phyloP scores from a whole-genome alignment of 768 basidiomycete genomes.

The Dioszegia crocea region DNA sequence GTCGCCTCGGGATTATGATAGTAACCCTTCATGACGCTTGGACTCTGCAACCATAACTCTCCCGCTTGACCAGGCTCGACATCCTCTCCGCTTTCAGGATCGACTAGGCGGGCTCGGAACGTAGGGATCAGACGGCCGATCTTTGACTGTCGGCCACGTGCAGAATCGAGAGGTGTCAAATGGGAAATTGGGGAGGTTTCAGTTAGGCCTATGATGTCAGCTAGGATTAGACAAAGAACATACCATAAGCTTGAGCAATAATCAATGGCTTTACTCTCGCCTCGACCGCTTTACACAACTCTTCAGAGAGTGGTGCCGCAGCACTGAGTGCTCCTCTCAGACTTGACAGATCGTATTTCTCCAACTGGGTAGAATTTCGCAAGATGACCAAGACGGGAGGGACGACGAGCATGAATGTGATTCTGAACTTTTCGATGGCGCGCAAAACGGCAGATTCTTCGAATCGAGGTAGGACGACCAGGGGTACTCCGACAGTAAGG shows the following conservation, averaged over 20 bases:
- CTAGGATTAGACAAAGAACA: neutral
- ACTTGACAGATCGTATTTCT: constrained; percentile 64
- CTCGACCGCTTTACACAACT: constrained; percentile 57
- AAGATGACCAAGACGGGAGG: constrained; percentile 78
- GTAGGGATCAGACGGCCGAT: constrained; percentile 69
- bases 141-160: constrained; percentile 48
- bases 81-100: constrained; percentile 58
- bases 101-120: constrained; percentile 67
- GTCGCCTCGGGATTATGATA: constrained; percentile 69
- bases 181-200: constrained; percentile 74
- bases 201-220: constrained; percentile 53
- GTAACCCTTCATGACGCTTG: constrained; percentile 81
- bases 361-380: constrained; percentile 55
- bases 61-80: constrained; percentile 60
- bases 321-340: constrained; percentile 63
- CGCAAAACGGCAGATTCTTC: constrained; percentile 66
- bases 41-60: constrained; percentile 81
- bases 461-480: constrained; percentile 58
- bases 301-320: constrained; percentile 72
- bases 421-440: constrained; percentile 59
- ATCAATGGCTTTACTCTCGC: constrained; percentile 1
- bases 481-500: constrained; percentile 36
- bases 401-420: constrained; percentile 52
- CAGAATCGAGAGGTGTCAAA: constrained; percentile 53
- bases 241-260: constrained; percentile 51